Conservation (phyloP, 208 protist species). For the Tritrichomonas foetus region DNA sequence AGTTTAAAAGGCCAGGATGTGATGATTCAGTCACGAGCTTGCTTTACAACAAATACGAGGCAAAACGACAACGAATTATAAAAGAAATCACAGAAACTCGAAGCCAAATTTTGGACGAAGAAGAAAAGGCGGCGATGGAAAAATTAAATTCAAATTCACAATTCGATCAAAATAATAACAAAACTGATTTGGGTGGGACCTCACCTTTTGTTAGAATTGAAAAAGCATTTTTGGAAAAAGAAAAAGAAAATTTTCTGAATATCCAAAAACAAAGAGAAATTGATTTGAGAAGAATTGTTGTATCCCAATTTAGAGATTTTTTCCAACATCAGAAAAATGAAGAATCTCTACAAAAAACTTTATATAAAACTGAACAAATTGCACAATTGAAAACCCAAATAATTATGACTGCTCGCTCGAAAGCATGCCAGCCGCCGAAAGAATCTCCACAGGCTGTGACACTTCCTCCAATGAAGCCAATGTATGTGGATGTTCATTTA, state of each 20-base stretch:
- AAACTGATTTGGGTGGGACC: neutral
- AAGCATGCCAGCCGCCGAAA: neutral
- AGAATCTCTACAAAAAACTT: neutral
- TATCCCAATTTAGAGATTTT: too few relatives aligned
- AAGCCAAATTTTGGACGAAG: neutral
- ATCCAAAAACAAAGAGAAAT: too few relatives aligned
- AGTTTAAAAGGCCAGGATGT: constrained; percentile 8
- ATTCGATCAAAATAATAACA: neutral
- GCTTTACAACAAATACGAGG: neutral
- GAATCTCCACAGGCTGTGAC: neutral
- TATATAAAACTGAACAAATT: neutral
- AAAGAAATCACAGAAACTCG: neutral
- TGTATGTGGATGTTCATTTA: neutral
- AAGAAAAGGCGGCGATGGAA: neutral
- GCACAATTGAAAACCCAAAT: neutral
- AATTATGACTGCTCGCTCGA: neutral
- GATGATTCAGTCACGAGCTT: neutral
- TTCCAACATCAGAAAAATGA: neutral
- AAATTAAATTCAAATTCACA: neutral
- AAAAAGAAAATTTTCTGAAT: too few relatives aligned
- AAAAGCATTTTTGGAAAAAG: neutral
- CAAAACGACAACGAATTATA: neutral
- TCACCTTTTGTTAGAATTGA: neutral
- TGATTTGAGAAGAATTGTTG: too few relatives aligned
- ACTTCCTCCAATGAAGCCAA: neutral